These are phyloP conservation scores for Singerocomus inundabilis DNA, from an alignment of 1,284 basidiomycete genomes.

Conservation along the genomic window DNA sequence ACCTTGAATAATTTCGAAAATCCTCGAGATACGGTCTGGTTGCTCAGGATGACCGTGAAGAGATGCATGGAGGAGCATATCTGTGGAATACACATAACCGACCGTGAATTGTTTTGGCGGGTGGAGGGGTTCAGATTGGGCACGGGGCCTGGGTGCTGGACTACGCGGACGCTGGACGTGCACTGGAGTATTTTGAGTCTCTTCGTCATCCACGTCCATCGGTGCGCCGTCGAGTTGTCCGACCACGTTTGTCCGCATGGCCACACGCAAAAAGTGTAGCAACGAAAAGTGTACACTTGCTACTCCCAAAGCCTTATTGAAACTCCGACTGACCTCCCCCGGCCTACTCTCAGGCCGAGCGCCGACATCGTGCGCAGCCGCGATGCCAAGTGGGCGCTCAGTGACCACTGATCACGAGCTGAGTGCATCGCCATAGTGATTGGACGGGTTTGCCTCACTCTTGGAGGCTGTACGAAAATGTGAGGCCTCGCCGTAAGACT, in stretches of 20 bases:
- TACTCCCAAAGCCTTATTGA: slow-evolving; percentile 16
- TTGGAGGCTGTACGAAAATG: slow-evolving; percentile 10
- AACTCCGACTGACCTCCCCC: slow-evolving; percentile 24
- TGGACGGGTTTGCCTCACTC: not conserved
- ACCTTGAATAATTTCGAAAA: slow-evolving; percentile 65
- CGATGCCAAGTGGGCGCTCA: slow-evolving; percentile 9
- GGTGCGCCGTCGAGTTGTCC: slow-evolving; percentile 19
- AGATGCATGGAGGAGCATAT: slow-evolving; percentile 86
- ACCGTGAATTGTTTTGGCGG: slow-evolving; percentile 34
- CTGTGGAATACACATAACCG: slow-evolving; percentile 84
- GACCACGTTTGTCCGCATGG: slow-evolving; percentile 10
- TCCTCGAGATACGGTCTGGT: slow-evolving; percentile 82
- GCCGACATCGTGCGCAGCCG: slow-evolving; percentile 3
- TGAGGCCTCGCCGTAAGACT: not conserved
- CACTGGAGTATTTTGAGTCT: slow-evolving; percentile 1
- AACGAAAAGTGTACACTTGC: slow-evolving; percentile 10
- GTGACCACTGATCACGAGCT: not conserved
- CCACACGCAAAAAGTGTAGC: not conserved
- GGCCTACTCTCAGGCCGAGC: slow-evolving; percentile 13
- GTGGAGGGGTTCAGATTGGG: slow-evolving; percentile 33
- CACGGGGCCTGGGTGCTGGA: slow-evolving; percentile 19
- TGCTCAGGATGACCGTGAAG: slow-evolving; percentile 78
- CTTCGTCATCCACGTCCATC: slow-evolving; percentile 33
- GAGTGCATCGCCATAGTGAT: slow-evolving; percentile 22
- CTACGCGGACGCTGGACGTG: slow-evolving; percentile 18